A percentile compares a stretch with the other conserved stretches of the same genome.
These are phyloP conservation scores for Coemansia sp. DNA, from an alignment of 192 early-diverging fungal genomes.

Conservation along the genomic window DNA sequence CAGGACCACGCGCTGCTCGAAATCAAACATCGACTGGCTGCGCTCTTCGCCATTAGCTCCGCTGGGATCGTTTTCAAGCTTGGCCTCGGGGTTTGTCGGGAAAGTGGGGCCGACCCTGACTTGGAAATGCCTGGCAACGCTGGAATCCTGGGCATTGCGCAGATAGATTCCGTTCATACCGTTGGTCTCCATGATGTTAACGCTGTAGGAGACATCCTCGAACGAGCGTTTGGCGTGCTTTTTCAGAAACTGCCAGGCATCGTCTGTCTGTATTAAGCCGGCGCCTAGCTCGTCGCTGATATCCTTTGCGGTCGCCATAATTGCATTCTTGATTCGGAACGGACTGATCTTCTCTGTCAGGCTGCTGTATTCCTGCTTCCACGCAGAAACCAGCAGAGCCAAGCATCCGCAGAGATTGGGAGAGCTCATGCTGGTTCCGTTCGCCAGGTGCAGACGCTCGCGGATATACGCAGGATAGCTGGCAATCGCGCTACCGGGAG, in stretches of 20 bases:
- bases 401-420: conserved; percentile 91
- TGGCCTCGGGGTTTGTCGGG: conserved; percentile 51
- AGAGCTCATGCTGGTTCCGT: conserved; percentile 93
- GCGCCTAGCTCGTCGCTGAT: conserved; percentile 75
- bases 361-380: conserved; percentile 64
- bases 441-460: conserved; percentile 71
- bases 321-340: conserved; percentile 78
- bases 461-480: conserved; percentile 81
- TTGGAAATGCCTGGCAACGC: conserved; percentile 57
- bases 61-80: conserved; percentile 65
- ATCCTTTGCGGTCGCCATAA: conserved; percentile 72
- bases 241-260: conserved; percentile 79
- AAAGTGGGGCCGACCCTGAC: conserved; percentile 42
- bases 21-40: conserved; percentile 65
- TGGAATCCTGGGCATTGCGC: conserved; percentile 73
- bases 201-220: conserved; percentile 72
- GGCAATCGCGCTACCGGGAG: conserved; percentile 91
- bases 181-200: conserved; percentile 18
- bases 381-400: conserved; percentile 78
- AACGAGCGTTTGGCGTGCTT: conserved; percentile 56
- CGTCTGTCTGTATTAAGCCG: conserved; percentile 85
- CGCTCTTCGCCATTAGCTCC: conserved; percentile 57
- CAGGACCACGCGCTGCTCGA: conserved; percentile 78
- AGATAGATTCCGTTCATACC: conserved; percentile 76
- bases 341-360: conserved; percentile 68